Evolutionary conservation across 805 yeast species (phyloP), one percentile per base, ranked within the genome.

Genomic region (Metschnikowia reukaufii): DNA sequence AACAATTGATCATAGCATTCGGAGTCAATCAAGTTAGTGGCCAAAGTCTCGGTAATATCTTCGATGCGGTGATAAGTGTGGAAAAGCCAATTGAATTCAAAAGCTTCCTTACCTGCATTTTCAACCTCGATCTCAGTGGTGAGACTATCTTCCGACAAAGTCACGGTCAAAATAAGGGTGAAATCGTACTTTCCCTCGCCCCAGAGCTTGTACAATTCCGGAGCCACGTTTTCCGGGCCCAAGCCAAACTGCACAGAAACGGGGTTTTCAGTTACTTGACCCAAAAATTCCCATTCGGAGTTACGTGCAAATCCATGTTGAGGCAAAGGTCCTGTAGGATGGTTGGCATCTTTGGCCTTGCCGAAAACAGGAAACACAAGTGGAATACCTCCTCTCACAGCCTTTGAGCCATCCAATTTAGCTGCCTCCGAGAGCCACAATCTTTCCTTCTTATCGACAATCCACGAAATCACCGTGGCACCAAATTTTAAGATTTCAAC

Each of bases 361-460:
- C 99, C 98, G 60, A 87, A 87, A 1, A 85, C 88, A 2, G 99
- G 99, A 77, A 94, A 94, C 7, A 92, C 98, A 19, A 94, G 72
- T 10, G 99, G 99, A 44, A 94, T 88, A 42, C 99, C 99, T 54
- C 99, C 99, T 65, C 99, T 81, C 16, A 94, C 97, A 1, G 99
- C 95, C 62, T 86, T 87, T 37, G 92, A 70, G 9, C 98, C 98
- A 61, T 94, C 98, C 50, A 92, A 70, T 58, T 83, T 82, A 39
- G 98, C 96, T 32, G 79, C 92, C 9, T 72, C 64, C 6, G 85
- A 79, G 25, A 85, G 70, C 96, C 96, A 94, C 47, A 94, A 74
- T 68, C 88, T 91, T 65, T 94, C 97, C 43, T 72, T 65, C 27
- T 86, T 88, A 18, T 77, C 69, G 42, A 70, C 76, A 36, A 59